Base-by-base conservation (phyloP, 1,139 yeast species). In the Geotrichum klebahnii region DNA sequence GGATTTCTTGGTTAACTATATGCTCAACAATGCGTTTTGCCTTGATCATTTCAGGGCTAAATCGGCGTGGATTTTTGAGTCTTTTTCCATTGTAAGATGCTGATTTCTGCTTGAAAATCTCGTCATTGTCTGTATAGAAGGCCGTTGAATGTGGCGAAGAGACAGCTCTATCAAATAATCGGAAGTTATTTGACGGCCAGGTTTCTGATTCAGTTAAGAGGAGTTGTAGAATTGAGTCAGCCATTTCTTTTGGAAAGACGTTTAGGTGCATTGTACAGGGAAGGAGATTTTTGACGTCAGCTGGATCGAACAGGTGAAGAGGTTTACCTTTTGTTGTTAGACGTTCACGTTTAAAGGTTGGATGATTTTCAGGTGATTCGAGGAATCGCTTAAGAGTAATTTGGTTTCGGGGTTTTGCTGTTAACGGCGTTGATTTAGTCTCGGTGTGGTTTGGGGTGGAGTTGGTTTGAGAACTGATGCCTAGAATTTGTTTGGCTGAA, bases 141-240 rank as follows among this genome's bases (percentile, higher is more conserved):
- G 72, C 70, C 10, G 77, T 62, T 5, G 66, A 63, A 59, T 82
- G 87, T 23, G 78, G 75, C 0, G 89, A 78, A 6, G 60, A 62
- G 44, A 85, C 83, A 46, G 70, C 63, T 20, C 81, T 76, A 1
- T 82, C 88, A 58, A 82, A 84, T 14, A 84, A 67, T 52, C 76
- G 73, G 59, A 84, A 84, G n/a, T 57, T 46, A 22, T 53, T 49
- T 52, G 70, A 67, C 14, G 70, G 68, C 67, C 80, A 78, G 0
- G 59, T 52, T 1, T 67, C 58, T 4, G 71, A 66, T 36, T 75
- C 77, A 1, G 67, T 61, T 53, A 77, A 54, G 12, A 82, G 65
- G 24, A 69, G 66, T 8, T 59, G 51, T 1, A 82, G 64, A 2
- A 82, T 58, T 0, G 59, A 57, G 35, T 76, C 70, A 0, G 87